A percentile compares a stretch with the other conserved stretches of the same genome.
Evolutionary conservation across 2,329 filamentous ascomycete genomes (phyloP).

Genomic region (Clonostachys rosea): DNA sequence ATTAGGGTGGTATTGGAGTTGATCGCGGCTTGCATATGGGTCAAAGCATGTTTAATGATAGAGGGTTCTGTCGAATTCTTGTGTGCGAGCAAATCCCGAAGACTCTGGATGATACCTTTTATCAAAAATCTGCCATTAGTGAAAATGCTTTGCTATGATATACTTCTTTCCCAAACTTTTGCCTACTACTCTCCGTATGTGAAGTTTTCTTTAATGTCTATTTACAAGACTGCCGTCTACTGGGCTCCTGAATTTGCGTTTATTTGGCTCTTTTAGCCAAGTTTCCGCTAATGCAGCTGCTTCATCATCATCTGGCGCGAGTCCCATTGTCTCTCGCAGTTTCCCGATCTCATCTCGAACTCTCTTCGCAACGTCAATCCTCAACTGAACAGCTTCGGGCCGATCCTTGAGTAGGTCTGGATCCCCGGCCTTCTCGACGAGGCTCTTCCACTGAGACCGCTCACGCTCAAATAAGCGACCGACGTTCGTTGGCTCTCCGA

Average conservation of each 20-base stretch:
- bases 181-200: too few species aligned
- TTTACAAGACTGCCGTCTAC: constrained; percentile 49
- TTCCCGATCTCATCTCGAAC: constrained; percentile 78
- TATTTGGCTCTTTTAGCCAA: constrained; percentile 55
- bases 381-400: constrained; percentile 61
- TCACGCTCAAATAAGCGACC: constrained; percentile 75
- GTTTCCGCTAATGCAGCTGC: constrained; percentile 75
- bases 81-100: too few species aligned
- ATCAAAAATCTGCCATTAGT: too few species aligned
- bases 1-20: not conserved
- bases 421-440: constrained; percentile 48
- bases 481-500: constrained; percentile 73
- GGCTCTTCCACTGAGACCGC: constrained; percentile 65
- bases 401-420: constrained; percentile 33
- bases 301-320: constrained; percentile 73
- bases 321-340: constrained; percentile 66
- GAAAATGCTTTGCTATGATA: too few species aligned
- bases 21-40: too few species aligned
- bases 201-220: constrained; percentile 15
- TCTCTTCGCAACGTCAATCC: constrained; percentile 74
- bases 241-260: constrained; percentile 44
- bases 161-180: too few species aligned
- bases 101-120: too few species aligned
- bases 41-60: too few species aligned
- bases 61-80: too few species aligned